Percentiles rank a stretch among this genome's conserved stretches.
These are phyloP conservation scores for Pleurotus pulmonarius DNA, from an alignment of 768 basidiomycete species.

Conservation along the genomic window DNA sequence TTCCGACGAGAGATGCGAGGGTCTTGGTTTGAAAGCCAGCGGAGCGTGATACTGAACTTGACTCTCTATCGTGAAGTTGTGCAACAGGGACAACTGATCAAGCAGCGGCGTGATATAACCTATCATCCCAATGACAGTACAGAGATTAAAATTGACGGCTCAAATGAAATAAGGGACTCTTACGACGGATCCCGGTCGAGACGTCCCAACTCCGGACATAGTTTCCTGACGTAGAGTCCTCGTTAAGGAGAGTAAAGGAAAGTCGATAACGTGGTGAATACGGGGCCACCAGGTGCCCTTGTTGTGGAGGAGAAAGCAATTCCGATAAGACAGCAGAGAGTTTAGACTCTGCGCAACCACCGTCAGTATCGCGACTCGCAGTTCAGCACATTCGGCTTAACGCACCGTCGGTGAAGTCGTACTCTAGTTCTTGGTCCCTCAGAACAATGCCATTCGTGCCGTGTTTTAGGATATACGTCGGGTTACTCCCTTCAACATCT, in stretches of 20 bases:
- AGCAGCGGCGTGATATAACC: slow-evolving; percentile 70
- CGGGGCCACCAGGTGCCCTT: slow-evolving; percentile 53
- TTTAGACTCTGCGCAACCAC: slow-evolving; percentile 10
- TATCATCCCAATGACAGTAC: slow-evolving; percentile 21
- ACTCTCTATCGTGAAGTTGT: slow-evolving; percentile 93
- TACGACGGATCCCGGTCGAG: slow-evolving; percentile 56
- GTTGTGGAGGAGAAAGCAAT: slow-evolving; percentile 35
- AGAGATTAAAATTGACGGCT: too few species aligned
- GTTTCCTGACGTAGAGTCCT: slow-evolving; percentile 71
- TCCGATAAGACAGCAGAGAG: slow-evolving; percentile 28
- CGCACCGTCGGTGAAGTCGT: slow-evolving; percentile 20
- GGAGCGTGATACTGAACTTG: slow-evolving; percentile 93
- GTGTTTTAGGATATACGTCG: slow-evolving; percentile 18
- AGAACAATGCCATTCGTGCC: slow-evolving; percentile 16
- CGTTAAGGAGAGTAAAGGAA: slow-evolving; percentile 90
- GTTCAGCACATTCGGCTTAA: neutral
- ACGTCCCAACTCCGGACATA: slow-evolving; percentile 73
- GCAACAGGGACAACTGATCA: slow-evolving; percentile 54
- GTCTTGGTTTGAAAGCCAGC: slow-evolving; percentile 68
- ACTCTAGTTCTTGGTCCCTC: slow-evolving; percentile 23
- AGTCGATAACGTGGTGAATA: slow-evolving; percentile 82
- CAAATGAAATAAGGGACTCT: slow-evolving; percentile 20
- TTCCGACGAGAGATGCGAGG: slow-evolving; percentile 60
- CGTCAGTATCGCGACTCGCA: neutral
- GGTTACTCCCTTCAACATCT: neutral